These are phyloP conservation scores for Endothia cerciana DNA, from an alignment of 2,329 filamentous ascomycete species.

Conservation along the genomic window DNA sequence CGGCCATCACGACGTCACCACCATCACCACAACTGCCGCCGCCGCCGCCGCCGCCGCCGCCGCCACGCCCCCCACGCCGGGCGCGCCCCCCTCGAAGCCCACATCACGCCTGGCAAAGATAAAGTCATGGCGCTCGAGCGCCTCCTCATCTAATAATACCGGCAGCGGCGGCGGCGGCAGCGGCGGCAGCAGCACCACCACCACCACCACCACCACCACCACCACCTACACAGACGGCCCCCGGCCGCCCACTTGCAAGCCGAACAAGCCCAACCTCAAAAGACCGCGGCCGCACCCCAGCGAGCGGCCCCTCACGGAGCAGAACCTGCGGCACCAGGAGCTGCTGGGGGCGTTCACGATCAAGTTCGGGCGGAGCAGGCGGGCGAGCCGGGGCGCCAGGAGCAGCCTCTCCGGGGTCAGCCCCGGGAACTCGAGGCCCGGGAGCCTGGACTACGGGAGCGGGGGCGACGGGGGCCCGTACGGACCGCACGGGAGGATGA, in stretches of 20 bases:
- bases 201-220: conserved; percentile 4
- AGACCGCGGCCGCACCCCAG: conserved; percentile 44
- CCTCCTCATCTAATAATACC: neutral
- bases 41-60: neutral
- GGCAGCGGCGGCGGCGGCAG: neutral
- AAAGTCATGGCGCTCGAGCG: conserved; percentile 20
- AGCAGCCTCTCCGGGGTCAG: conserved; percentile 44
- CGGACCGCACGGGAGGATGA: neutral
- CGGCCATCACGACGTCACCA: too few relatives aligned
- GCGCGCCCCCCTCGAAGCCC: neutral
- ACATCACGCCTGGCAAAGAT: conserved; percentile 19
- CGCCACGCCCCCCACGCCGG: neutral
- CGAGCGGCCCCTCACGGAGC: conserved; percentile 49
- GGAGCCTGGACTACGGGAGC: conserved; percentile 37
- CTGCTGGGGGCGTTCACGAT: conserved; percentile 51
- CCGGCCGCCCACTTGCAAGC: conserved; percentile 29
- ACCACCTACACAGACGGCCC: neutral
- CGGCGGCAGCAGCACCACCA: neutral
- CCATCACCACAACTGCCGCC: too few relatives aligned
- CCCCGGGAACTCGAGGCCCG: conserved; percentile 48
- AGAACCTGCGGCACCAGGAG: conserved; percentile 52
- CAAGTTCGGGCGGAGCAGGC: conserved; percentile 46
- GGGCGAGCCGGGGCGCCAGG: conserved; percentile 15
- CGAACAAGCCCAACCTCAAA: conserved; percentile 29
- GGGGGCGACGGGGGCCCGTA: neutral